These are phyloP conservation scores for Acrodontium crateriforme DNA, from an alignment of 2,329 filamentous ascomycete genomes.

Conservation along the genomic window DNA sequence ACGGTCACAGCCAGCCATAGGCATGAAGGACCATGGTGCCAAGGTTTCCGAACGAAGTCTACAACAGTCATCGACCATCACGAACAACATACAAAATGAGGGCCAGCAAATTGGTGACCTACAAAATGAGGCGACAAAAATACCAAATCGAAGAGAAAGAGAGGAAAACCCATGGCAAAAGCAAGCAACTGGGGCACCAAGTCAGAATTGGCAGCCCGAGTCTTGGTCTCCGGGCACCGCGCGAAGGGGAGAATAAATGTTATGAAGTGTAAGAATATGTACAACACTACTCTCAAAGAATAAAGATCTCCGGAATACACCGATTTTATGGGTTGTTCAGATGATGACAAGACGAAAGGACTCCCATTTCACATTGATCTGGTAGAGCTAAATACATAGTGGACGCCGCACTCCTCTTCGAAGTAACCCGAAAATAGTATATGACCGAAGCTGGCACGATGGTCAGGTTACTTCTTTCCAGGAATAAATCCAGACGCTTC, in stretches of 20 bases:
- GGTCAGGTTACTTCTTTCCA: too few species aligned
- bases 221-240: slow-evolving; percentile 30
- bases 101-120: slow-evolving; percentile 15
- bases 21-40: slow-evolving; percentile 28
- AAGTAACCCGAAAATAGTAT: too few species aligned
- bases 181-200: slow-evolving; percentile 23
- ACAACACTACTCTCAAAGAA: too few species aligned
- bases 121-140: slow-evolving; percentile 17
- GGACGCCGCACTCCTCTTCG: too few species aligned
- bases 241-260: slow-evolving; percentile 16
- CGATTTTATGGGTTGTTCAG: too few species aligned
- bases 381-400: too few species aligned
- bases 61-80: slow-evolving; percentile 19
- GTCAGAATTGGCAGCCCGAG: slow-evolving; percentile 35
- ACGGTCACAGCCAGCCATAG: slow-evolving; percentile 33
- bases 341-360: too few species aligned
- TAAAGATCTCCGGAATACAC: too few species aligned
- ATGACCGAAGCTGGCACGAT: too few species aligned
- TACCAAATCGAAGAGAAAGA: slow-evolving; percentile 16
- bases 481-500: not conserved
- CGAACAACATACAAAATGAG: slow-evolving; percentile 19
- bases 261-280: not conserved
- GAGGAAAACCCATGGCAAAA: slow-evolving; percentile 28
- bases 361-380: too few species aligned
- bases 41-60: slow-evolving; percentile 23